These are phyloP conservation scores for Hypsizygus ulmarius DNA, from an alignment of 1,284 basidiomycete species.

Conservation along the genomic window DNA sequence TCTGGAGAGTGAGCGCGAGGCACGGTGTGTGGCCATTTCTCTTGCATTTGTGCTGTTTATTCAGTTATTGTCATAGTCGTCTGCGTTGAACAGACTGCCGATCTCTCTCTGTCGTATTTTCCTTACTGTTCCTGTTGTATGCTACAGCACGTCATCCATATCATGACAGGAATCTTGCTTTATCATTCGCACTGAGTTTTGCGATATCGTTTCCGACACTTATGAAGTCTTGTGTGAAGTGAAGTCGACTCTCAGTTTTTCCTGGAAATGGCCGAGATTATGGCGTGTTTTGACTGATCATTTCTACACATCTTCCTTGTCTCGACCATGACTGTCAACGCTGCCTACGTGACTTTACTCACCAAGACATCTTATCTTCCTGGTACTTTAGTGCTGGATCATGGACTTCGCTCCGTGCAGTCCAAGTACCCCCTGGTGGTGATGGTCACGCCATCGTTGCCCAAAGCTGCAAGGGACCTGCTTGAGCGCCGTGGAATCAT, in stretches of 20 bases:
- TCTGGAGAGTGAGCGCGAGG: conserved; percentile 99
- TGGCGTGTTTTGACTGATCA: not conserved
- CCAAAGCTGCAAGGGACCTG: conserved; percentile 51
- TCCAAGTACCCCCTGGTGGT: conserved; percentile 81
- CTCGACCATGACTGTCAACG: conserved; percentile 30
- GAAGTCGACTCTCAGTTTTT: not conserved
- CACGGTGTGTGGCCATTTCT: conserved; percentile 60
- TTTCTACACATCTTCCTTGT: conserved; percentile 1
- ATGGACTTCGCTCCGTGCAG: conserved; percentile 59
- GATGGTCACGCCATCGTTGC: conserved; percentile 70
- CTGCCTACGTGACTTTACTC: conserved; percentile 42
- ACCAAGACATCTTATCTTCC: conserved; percentile 64
- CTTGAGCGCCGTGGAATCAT: conserved; percentile 54
- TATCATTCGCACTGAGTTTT: not conserved
- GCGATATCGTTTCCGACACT: not conserved
- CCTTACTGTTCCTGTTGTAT: conserved; percentile 13
- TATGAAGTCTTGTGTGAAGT: not conserved
- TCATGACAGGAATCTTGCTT: conserved; percentile 9
- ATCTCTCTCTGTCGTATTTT: conserved; percentile 10
- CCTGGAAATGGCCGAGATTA: conserved; percentile 27
- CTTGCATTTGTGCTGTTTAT: conserved; percentile 10
- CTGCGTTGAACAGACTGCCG: conserved; percentile 34
- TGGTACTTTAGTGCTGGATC: conserved; percentile 71
- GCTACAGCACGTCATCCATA: conserved; percentile 10
- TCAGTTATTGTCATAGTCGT: conserved; percentile 29